Conservation (phyloP, 768 basidiomycete species). For the Boletus vinaceobasis region DNA sequence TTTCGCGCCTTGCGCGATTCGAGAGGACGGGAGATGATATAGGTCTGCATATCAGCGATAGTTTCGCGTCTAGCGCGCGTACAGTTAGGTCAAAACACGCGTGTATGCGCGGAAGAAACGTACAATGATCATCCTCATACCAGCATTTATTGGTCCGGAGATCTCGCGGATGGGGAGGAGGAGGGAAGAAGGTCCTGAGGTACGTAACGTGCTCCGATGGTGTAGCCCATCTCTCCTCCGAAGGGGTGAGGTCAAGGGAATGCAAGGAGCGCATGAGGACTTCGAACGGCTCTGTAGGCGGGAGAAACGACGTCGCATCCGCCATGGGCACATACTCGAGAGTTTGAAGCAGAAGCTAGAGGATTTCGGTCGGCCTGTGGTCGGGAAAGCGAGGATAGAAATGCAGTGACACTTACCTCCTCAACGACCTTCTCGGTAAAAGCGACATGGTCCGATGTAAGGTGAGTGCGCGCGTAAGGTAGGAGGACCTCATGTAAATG, state of each 20-base stretch:
- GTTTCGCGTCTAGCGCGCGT: conserved; percentile 22
- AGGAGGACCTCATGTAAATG: conserved; percentile 57
- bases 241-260: conserved; percentile 33
- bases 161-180: conserved; percentile 17
- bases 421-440: conserved; percentile 50
- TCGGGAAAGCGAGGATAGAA: neutral
- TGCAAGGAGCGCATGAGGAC: conserved; percentile 35
- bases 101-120: conserved; percentile 21
- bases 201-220: conserved; percentile 18
- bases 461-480: conserved; percentile 50
- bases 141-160: conserved; percentile 39
- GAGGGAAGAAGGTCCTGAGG: conserved; percentile 18
- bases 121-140: conserved; percentile 35
- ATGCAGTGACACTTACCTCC: conserved; percentile 33
- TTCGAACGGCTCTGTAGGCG: conserved; percentile 57
- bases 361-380: neutral
- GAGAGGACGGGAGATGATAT: conserved; percentile 44
- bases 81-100: neutral
- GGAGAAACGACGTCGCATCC: conserved; percentile 48
- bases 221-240: conserved; percentile 44
- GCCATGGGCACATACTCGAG: conserved; percentile 43
- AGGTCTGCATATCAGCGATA: conserved; percentile 30
- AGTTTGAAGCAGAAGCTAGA: conserved; percentile 41
- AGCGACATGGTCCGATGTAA: conserved; percentile 52
- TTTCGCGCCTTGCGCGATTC: conserved; percentile 43